Evolutionary conservation across 352 stramenopile species (phyloP).

Genomic region (Globisporangium cederbergense): DNA sequence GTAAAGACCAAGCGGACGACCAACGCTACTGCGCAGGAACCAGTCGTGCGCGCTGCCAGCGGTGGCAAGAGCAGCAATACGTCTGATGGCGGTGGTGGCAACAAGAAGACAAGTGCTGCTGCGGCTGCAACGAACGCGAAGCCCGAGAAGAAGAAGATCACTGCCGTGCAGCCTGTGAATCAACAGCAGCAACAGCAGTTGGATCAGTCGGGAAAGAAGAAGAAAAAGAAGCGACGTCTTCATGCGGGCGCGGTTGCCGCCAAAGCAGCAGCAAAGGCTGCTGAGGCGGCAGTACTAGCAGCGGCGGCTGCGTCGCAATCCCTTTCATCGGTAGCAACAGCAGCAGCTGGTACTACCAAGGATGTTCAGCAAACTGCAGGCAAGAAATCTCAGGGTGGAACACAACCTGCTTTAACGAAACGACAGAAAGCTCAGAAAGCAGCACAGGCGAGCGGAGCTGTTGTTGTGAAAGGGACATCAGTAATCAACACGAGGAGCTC

Average conservation of each 20-base stretch:
- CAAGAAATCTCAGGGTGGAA: not conserved
- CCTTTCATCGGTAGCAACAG: not conserved
- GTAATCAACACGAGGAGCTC: not conserved
- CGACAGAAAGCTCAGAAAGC: not conserved
- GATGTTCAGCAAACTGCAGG: not conserved
- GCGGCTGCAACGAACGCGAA: not conserved
- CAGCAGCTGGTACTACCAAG: not conserved
- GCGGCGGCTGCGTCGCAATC: not conserved
- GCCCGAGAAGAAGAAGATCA: not conserved
- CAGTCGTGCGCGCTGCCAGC: not conserved
- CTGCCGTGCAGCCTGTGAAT: not conserved
- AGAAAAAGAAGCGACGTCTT: slow-evolving; percentile 10
- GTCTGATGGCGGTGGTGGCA: not conserved
- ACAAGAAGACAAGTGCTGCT: not conserved
- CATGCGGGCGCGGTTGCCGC: slow-evolving; percentile 1
- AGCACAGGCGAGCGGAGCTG: not conserved
- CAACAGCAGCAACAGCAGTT: slow-evolving; percentile 2
- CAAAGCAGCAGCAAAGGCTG: slow-evolving; percentile 1
- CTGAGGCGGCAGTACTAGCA: not conserved
- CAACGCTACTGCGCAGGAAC: not conserved
- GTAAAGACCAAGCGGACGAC: not conserved
- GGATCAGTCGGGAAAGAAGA: slow-evolving; percentile 9
- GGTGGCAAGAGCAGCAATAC: not conserved
- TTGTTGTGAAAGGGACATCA: not conserved
- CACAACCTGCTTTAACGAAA: not conserved